Evolutionary conservation across 2,329 filamentous ascomycete species (phyloP).

Genomic region (Fusarium guadeloupense): DNA sequence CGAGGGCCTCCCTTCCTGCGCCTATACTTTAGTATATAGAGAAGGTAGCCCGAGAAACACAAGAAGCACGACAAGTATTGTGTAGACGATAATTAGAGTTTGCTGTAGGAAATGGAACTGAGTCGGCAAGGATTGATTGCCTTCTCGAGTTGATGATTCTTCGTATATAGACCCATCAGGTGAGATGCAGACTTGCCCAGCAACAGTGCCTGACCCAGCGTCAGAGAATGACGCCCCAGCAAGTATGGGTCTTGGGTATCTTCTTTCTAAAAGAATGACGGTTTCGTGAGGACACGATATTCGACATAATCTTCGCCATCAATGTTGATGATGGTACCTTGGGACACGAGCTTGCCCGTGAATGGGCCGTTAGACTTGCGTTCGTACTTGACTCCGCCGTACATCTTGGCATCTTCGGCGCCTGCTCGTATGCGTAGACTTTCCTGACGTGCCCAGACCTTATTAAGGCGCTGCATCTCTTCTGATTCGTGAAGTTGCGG

Average conservation of each 20-base stretch:
- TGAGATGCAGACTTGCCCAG: too few relatives aligned
- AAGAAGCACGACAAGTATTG: conserved; percentile 6
- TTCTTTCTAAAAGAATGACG: conserved; percentile 62
- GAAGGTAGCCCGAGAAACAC: conserved; percentile 2
- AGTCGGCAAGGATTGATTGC: not conserved
- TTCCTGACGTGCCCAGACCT: conserved; percentile 66
- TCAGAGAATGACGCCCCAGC: too few relatives aligned
- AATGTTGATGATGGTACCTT: conserved; percentile 69
- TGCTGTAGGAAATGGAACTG: not conserved
- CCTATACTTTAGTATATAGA: conserved; percentile 27
- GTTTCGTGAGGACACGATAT: conserved; percentile 71
- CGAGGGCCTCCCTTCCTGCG: conserved; percentile 7
- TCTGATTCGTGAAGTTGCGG: conserved; percentile 57
- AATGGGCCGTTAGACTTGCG: conserved; percentile 69
- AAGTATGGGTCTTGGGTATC: too few relatives aligned
- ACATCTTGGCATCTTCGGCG: conserved; percentile 64
- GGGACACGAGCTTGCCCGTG: conserved; percentile 69
- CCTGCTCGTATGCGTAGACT: conserved; percentile 54
- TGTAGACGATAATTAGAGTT: not conserved
- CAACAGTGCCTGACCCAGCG: not conserved
- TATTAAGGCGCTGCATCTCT: conserved; percentile 62
- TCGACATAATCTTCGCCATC: conserved; percentile 74
- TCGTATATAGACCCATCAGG: not conserved
- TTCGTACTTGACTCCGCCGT: conserved; percentile 69
- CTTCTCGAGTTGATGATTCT: not conserved